Conservation (phyloP, 2,329 filamentous ascomycete species). For the Nothopassalora personata region DNA sequence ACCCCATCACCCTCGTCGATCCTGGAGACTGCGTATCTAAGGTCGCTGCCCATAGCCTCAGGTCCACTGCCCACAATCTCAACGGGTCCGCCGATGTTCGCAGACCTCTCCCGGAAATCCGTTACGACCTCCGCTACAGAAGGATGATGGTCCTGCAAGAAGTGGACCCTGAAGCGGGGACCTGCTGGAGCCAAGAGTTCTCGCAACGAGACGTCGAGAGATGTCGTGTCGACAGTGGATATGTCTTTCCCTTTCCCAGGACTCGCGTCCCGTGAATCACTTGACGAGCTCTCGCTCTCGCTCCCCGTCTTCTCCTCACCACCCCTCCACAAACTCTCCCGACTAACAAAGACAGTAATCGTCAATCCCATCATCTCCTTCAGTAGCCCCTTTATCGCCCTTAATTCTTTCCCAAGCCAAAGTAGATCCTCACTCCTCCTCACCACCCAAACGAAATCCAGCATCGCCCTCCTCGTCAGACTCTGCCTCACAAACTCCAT, state of each 20-base stretch:
- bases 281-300: background rate
- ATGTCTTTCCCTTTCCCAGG: background rate
- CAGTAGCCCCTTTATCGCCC: slow-evolving; percentile 40
- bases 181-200: slow-evolving; percentile 15
- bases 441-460: slow-evolving; percentile 63
- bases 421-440: slow-evolving; percentile 49
- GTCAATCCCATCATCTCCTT: slow-evolving; percentile 38
- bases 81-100: slow-evolving; percentile 15
- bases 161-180: slow-evolving; percentile 20
- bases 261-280: background rate
- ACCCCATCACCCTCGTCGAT: slow-evolving; percentile 8
- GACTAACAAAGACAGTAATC: slow-evolving; percentile 56
- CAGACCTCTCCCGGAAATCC: slow-evolving; percentile 22
- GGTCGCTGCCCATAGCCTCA: slow-evolving; percentile 25
- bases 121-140: slow-evolving; percentile 18
- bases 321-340: slow-evolving; percentile 35
- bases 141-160: slow-evolving; percentile 24
- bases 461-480: slow-evolving; percentile 17
- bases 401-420: slow-evolving; percentile 57
- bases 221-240: background rate
- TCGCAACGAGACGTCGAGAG: slow-evolving; percentile 4
- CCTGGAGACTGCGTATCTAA: slow-evolving; percentile 21
- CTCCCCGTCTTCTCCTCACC: background rate
- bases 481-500: slow-evolving; percentile 34
- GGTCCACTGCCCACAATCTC: slow-evolving; percentile 29